phyloP scores from a whole-genome alignment of 495 filamentous ascomycete species.

The Letharia columbiana region DNA sequence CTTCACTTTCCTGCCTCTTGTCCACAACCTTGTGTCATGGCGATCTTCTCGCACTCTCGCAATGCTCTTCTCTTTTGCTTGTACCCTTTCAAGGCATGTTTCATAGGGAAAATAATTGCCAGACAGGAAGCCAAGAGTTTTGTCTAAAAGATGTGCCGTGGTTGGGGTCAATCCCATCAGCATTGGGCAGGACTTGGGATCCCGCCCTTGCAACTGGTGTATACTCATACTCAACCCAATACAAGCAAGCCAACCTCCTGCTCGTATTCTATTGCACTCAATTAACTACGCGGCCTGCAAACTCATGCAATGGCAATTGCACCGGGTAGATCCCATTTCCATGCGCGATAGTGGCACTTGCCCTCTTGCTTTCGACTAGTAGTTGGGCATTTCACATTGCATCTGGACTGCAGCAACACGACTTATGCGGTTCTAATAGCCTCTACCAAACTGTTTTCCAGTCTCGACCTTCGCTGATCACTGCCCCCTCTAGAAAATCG shows the following conservation, averaged over 20 bases:
- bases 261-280: neutral
- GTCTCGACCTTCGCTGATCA: neutral
- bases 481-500: constrained; percentile 13
- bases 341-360: neutral
- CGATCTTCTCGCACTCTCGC: neutral
- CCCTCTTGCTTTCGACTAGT: neutral
- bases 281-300: neutral
- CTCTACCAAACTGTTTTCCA: neutral
- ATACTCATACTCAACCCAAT: neutral
- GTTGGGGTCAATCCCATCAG: neutral
- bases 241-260: neutral
- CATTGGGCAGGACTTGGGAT: neutral
- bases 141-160: neutral
- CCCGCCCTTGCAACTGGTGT: neutral
- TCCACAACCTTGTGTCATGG: neutral
- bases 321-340: neutral
- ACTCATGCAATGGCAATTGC: neutral
- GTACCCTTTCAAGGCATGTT: neutral
- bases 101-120: neutral
- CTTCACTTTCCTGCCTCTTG: neutral
- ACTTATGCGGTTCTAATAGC: neutral
- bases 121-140: neutral
- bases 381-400: neutral
- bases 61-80: neutral
- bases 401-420: neutral